Evolutionary conservation across 2,329 filamentous ascomycete genomes (phyloP).

Genomic region (Aureobasidium pullulans): DNA sequence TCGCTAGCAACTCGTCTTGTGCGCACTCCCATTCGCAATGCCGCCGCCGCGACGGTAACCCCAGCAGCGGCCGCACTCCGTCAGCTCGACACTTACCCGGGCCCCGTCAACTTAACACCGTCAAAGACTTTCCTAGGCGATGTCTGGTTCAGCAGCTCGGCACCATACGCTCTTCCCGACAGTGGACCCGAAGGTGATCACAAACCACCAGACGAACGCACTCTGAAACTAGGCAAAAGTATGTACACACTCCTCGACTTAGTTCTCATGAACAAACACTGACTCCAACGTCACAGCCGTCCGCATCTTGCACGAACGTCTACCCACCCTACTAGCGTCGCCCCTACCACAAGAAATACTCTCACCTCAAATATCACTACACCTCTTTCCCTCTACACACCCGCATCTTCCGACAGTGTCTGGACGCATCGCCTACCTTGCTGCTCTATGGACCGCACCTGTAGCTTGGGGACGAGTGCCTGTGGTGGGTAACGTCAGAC

Average conservation of each 20-base stretch:
- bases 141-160: slow-evolving; percentile 11
- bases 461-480: slow-evolving; percentile 93
- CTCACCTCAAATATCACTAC: slow-evolving; percentile 54
- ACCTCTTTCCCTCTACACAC: slow-evolving; percentile 66
- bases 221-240: slow-evolving; percentile 57
- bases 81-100: neutral
- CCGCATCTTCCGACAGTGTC: slow-evolving; percentile 88
- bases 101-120: neutral
- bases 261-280: neutral
- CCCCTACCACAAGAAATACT: slow-evolving; percentile 56
- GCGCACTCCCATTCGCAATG: slow-evolving; percentile 4
- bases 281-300: slow-evolving; percentile 39
- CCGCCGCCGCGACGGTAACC: neutral
- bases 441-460: slow-evolving; percentile 90
- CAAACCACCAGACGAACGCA: slow-evolving; percentile 51
- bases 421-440: slow-evolving; percentile 82
- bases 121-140: neutral
- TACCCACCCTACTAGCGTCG: slow-evolving; percentile 54
- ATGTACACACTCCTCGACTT: slow-evolving; percentile 19
- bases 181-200: slow-evolving; percentile 19
- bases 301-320: slow-evolving; percentile 52
- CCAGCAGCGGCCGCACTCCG: neutral
- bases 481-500: slow-evolving; percentile 78
- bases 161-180: neutral
- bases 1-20: slow-evolving; percentile 12